A percentile compares a stretch with the other conserved stretches of the same genome.
These are phyloP conservation scores for Penicillium frequentans DNA, from an alignment of 2,329 filamentous ascomycete genomes.

Conservation along the genomic window DNA sequence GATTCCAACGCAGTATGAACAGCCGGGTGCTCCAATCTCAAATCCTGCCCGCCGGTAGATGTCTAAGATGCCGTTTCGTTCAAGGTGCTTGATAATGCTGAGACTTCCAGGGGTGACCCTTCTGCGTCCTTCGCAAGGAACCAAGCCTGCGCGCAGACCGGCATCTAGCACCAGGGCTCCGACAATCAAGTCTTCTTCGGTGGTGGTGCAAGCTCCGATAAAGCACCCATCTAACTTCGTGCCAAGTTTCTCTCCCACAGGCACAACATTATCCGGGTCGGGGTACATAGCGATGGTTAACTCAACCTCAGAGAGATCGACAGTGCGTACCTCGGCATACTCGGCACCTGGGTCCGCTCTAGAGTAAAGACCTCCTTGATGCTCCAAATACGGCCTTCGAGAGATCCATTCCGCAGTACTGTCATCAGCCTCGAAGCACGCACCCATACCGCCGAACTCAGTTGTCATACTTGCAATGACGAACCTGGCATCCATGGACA, in stretches of 20 bases:
- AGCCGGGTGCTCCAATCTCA: slow-evolving; percentile 42
- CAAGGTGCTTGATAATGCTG: slow-evolving; percentile 40
- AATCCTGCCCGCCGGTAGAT: slow-evolving; percentile 45
- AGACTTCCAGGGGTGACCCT: slow-evolving; percentile 43
- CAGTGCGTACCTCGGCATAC: slow-evolving; percentile 39
- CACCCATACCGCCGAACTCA: background rate
- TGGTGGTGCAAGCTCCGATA: slow-evolving; percentile 49
- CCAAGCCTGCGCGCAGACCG: slow-evolving; percentile 36
- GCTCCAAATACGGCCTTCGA: slow-evolving; percentile 21
- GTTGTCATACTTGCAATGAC: slow-evolving; percentile 51
- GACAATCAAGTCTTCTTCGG: slow-evolving; percentile 47
- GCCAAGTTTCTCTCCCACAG: slow-evolving; percentile 35
- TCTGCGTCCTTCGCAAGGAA: slow-evolving; percentile 34
- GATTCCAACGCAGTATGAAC: slow-evolving; percentile 48
- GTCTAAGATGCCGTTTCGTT: slow-evolving; percentile 34
- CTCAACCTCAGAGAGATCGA: slow-evolving; percentile 40
- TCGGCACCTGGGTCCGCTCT: slow-evolving; percentile 37
- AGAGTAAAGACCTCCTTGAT: slow-evolving; percentile 32
- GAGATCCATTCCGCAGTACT: slow-evolving; percentile 6
- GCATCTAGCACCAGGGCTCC: slow-evolving; percentile 43
- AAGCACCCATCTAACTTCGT: slow-evolving; percentile 44
- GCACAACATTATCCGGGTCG: slow-evolving; percentile 46
- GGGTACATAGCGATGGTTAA: slow-evolving; percentile 44
- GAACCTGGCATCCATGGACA: slow-evolving; percentile 47
- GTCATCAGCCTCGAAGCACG: background rate